Conservation (phyloP, 2,329 filamentous ascomycete genomes). For the Plenodomus lindquistii region DNA sequence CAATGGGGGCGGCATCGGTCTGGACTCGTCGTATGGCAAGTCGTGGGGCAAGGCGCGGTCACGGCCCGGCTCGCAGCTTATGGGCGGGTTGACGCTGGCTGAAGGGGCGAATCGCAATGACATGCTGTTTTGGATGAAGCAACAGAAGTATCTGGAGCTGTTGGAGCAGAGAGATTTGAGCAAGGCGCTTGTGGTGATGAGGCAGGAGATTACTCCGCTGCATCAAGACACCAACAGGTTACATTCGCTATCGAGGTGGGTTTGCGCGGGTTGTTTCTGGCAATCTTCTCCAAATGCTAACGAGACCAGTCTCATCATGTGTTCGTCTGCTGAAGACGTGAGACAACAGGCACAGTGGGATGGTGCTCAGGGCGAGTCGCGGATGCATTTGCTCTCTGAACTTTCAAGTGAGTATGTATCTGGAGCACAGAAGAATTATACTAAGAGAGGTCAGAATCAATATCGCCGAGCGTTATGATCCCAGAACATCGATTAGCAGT, state of each 20-base stretch:
- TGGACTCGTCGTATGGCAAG: constrained; percentile 40
- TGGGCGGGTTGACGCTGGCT: constrained; percentile 69
- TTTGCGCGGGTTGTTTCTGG: neutral
- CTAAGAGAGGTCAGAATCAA: constrained; percentile 64
- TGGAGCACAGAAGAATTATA: neutral
- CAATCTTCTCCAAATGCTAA: constrained; percentile 18
- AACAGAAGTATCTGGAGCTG: constrained; percentile 94
- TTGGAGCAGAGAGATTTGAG: constrained; percentile 75
- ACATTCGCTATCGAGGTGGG: constrained; percentile 76
- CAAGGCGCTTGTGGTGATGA: constrained; percentile 78
- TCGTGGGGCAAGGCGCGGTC: constrained; percentile 36
- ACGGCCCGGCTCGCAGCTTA: constrained; percentile 40
- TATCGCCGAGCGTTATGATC: constrained; percentile 96
- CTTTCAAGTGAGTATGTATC: constrained; percentile 69
- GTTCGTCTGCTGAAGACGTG: constrained; percentile 74
- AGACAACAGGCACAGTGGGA: constrained; percentile 82
- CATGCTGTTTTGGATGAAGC: constrained; percentile 85
- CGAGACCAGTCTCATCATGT: constrained; percentile 77
- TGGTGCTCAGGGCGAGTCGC: constrained; percentile 74
- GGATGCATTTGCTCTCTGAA: constrained; percentile 74
- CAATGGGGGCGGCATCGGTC: constrained; percentile 49
- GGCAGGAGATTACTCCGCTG: constrained; percentile 84
- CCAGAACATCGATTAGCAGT: constrained; percentile 85
- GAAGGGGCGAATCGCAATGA: constrained; percentile 74
- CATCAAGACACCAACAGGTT: constrained; percentile 77